phyloP scores from a whole-genome alignment of 2,329 filamentous ascomycete genomes.

The Ophiostoma ips region DNA sequence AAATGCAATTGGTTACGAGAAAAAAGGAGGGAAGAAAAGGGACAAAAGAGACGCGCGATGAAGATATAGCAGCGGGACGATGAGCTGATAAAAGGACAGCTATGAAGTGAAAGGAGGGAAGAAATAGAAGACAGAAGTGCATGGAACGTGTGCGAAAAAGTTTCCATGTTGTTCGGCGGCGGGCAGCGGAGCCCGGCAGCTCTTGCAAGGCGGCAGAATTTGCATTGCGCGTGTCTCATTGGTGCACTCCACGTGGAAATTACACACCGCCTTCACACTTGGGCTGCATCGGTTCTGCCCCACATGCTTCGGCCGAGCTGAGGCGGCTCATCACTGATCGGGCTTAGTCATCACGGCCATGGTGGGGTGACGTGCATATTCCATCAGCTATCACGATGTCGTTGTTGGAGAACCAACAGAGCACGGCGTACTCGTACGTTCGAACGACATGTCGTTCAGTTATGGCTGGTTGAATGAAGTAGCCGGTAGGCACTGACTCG shows the following conservation, averaged over 20 bases:
- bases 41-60: not conserved
- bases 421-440: no score
- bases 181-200: not conserved
- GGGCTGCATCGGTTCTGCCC: not conserved
- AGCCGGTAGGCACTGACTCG: no score
- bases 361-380: no score
- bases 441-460: no score
- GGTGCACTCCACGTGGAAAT: not conserved
- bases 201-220: not conserved
- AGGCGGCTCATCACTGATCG: no score
- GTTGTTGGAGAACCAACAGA: no score
- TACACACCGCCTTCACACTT: not conserved
- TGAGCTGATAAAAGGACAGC: not conserved
- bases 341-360: not conserved
- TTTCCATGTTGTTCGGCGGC: slow-evolving; percentile 12
- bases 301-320: not conserved
- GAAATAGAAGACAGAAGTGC: slow-evolving; percentile 9
- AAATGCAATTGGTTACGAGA: not conserved
- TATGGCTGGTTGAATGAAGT: no score
- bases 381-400: no score
- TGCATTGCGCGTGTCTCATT: not conserved
- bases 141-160: slow-evolving; percentile 14
- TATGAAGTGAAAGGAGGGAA: slow-evolving; percentile 3
- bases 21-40: not conserved
- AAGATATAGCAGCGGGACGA: not conserved